Percentiles rank a stretch among this genome's conserved stretches.
phyloP scores from a whole-genome alignment of 2,329 filamentous ascomycete species.

The Scedosporium dehoogii region DNA sequence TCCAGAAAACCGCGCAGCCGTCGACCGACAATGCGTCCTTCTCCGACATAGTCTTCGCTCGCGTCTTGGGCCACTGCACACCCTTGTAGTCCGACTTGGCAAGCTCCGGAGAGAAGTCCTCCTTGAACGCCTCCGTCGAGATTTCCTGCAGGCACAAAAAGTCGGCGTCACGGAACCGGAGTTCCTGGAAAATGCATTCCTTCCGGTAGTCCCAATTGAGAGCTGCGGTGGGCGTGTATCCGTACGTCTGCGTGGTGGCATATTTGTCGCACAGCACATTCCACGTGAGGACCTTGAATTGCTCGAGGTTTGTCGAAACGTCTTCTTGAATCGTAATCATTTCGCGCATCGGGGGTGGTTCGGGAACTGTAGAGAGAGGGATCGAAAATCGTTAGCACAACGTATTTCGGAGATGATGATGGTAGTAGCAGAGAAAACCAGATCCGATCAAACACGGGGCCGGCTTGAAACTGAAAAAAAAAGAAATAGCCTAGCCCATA shows the following conservation, averaged over 20 bases:
- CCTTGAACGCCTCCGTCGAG: constrained; percentile 82
- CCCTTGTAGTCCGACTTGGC: constrained; percentile 87
- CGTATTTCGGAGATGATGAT: not conserved
- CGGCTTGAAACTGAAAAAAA: too few relatives aligned
- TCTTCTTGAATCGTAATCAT: constrained; percentile 70
- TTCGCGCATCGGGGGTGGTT: constrained; percentile 65
- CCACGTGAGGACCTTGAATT: constrained; percentile 81
- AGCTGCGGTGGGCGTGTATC: constrained; percentile 76
- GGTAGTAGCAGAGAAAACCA: not conserved
- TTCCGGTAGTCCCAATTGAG: constrained; percentile 82
- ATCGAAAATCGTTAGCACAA: constrained; percentile 13
- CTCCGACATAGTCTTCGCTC: constrained; percentile 85
- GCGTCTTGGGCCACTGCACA: constrained; percentile 81
- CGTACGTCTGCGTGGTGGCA: constrained; percentile 74
- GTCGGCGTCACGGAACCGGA: constrained; percentile 71
- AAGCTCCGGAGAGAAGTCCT: constrained; percentile 80
- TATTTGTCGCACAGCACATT: constrained; percentile 95
- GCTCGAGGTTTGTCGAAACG: constrained; percentile 48
- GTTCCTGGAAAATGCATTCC: constrained; percentile 72
- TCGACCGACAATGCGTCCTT: constrained; percentile 85
- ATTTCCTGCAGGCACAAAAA: constrained; percentile 92
- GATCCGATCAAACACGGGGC: too few relatives aligned
- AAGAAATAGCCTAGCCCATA: not conserved
- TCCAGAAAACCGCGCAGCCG: constrained; percentile 95
- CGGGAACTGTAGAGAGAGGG: constrained; percentile 47